A percentile compares a stretch with the other conserved stretches of the same genome.
Evolutionary conservation across 192 early-diverging fungal genomes (phyloP).

Genomic region (Coemansia sp.): DNA sequence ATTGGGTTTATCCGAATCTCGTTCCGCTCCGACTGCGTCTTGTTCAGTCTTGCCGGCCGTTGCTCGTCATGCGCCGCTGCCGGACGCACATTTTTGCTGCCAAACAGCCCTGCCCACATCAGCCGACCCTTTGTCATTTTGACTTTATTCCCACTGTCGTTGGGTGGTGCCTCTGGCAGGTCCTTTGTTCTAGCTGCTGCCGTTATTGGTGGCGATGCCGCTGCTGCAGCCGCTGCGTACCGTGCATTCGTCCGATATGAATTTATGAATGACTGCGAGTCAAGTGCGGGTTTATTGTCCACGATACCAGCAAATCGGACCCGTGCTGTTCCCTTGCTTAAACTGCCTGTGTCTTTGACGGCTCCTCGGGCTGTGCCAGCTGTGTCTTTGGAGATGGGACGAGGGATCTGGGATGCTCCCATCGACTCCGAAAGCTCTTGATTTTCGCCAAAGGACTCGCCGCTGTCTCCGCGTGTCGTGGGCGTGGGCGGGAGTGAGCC

Average conservation of each 20-base stretch:
- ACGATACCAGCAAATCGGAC: constrained; percentile 1
- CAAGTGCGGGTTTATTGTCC: constrained; percentile 19
- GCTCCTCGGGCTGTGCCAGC: neutral
- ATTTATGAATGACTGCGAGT: constrained; percentile 37
- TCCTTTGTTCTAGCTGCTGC: constrained; percentile 1
- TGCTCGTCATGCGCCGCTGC: neutral
- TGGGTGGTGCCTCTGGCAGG: neutral
- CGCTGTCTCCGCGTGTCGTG: constrained; percentile 4
- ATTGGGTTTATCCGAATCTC: constrained; percentile 7
- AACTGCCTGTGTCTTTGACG: neutral
- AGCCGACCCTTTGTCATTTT: constrained; percentile 25
- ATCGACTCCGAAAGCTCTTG: neutral
- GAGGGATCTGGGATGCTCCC: neutral
- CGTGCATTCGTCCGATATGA: constrained; percentile 33
- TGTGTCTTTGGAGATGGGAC: neutral
- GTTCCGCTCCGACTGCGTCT: constrained; percentile 3
- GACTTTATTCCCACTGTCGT: neutral
- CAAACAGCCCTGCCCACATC: constrained; percentile 41
- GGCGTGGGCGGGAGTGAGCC: constrained; percentile 35
- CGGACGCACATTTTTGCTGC: constrained; percentile 32
- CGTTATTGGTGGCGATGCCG: neutral
- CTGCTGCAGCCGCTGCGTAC: constrained; percentile 1
- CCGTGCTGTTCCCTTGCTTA: neutral
- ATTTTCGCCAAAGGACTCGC: constrained; percentile 3
- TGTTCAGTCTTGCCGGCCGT: neutral